Percentiles rank a stretch among this genome's conserved stretches.
These are phyloP conservation scores for Jacaranda mimosifolia DNA, from an alignment of 257 asterid genomes.

Conservation along the genomic window DNA sequence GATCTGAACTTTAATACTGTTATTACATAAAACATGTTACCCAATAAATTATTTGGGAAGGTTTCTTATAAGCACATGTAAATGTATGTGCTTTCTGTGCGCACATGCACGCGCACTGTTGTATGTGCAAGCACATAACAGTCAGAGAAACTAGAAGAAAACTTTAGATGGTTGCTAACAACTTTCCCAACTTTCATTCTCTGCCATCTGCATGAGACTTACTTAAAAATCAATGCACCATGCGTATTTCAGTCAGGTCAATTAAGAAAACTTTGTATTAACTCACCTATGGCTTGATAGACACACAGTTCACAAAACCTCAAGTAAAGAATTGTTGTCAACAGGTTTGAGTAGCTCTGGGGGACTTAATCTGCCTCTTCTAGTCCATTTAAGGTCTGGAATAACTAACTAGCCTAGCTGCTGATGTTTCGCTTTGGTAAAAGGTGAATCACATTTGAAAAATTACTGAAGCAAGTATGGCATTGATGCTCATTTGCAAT, in stretches of 20 bases:
- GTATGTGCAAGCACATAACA: conserved; percentile 3
- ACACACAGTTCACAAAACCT: not conserved
- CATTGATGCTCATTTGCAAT: not conserved
- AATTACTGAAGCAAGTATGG: not conserved
- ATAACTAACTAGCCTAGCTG: not conserved
- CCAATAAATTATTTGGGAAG: not conserved
- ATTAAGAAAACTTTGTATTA: not conserved
- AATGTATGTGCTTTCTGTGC: not conserved
- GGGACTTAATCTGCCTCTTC: not conserved
- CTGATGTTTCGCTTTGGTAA: not conserved
- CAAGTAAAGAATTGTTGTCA: not conserved
- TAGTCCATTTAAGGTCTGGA: not conserved
- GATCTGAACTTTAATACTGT: not conserved
- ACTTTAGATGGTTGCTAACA: not conserved
- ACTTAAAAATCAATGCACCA: not conserved
- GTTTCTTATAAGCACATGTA: not conserved
- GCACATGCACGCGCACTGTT: not conserved
- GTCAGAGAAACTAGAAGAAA: not conserved
- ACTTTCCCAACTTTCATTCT: not conserved
- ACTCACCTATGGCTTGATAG: not conserved
- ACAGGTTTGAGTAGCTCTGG: not conserved
- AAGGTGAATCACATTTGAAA: not conserved
- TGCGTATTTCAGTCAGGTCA: not conserved
- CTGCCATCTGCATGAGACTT: not conserved
- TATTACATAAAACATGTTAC: not conserved